These are phyloP conservation scores for Pseudomassariella vexata DNA, from an alignment of 2,329 filamentous ascomycete genomes.

Conservation along the genomic window DNA sequence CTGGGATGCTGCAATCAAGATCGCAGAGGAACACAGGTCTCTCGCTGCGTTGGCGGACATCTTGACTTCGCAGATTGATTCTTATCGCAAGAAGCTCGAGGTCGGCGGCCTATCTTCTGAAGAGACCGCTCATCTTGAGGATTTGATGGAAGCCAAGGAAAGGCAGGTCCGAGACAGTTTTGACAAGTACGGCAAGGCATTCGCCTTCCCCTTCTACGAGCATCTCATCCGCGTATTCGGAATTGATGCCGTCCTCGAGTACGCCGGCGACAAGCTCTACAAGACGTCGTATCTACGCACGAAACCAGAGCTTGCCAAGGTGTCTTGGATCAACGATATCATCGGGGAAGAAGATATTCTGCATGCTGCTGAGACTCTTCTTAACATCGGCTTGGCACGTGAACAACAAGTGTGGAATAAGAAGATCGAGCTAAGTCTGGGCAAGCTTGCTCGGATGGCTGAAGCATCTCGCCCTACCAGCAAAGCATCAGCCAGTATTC, in stretches of 20 bases:
- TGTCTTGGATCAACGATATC: constrained; percentile 95
- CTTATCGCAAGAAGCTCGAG: constrained; percentile 28
- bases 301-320: constrained; percentile 64
- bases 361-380: constrained; percentile 65
- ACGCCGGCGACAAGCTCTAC: constrained; percentile 62
- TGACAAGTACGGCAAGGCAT: constrained; percentile 57
- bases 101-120: constrained; percentile 28
- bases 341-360: constrained; percentile 68
- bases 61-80: constrained; percentile 46
- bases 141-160: constrained; percentile 39
- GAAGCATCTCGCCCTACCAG: constrained; percentile 35
- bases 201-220: constrained; percentile 74
- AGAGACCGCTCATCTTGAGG: constrained; percentile 31
- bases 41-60: constrained; percentile 51
- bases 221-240: constrained; percentile 65
- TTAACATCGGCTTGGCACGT: constrained; percentile 61
- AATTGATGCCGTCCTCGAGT: constrained; percentile 64
- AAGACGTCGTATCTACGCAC: constrained; percentile 75
- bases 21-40: constrained; percentile 53
- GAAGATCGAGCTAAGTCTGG: constrained; percentile 84
- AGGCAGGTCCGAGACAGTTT: constrained; percentile 49
- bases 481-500: constrained; percentile 19
- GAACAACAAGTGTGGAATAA: constrained; percentile 87
- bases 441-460: constrained; percentile 74
- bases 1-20: constrained; percentile 51